A percentile compares a stretch with the other conserved stretches of the same genome.
Evolutionary conservation across 164 flowering plant species (phyloP).

Genomic region (Berberis thunbergii): DNA sequence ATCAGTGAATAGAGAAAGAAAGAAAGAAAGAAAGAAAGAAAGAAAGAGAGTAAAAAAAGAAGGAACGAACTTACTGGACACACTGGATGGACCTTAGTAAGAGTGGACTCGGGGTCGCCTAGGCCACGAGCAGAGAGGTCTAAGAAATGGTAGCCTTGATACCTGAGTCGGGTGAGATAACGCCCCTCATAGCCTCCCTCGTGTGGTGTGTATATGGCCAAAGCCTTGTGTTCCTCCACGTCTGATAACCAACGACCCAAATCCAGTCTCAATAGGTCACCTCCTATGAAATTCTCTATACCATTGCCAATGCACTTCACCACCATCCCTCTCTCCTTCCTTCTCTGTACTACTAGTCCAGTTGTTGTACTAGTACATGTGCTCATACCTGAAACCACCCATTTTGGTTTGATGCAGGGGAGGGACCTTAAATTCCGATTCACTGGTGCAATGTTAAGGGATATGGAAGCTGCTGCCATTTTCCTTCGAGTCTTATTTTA

Average conservation of each 20-base stretch:
- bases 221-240: constrained; percentile 67
- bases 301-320: constrained; percentile 7
- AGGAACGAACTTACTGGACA: constrained; percentile 45
- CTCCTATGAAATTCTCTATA: constrained; percentile 58
- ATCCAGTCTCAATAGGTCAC: constrained; percentile 50
- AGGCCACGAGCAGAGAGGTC: constrained; percentile 75
- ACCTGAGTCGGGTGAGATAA: constrained; percentile 33
- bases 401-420: too few relatives aligned
- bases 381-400: too few relatives aligned
- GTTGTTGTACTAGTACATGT: too few relatives aligned
- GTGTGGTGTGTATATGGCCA: constrained; percentile 67
- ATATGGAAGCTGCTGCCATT: too few relatives aligned
- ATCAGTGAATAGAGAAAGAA: too few relatives aligned
- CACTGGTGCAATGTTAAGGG: too few relatives aligned
- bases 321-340: not conserved
- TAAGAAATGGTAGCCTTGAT: constrained; percentile 27
- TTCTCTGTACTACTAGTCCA: not conserved
- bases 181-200: constrained; percentile 77
- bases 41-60: not conserved
- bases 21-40: not conserved
- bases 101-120: constrained; percentile 76
- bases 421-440: too few relatives aligned
- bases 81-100: constrained; percentile 59
- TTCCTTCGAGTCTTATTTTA: too few relatives aligned
- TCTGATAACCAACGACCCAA: constrained; percentile 60